These are phyloP conservation scores for Stephanodiscus minutulus DNA, from an alignment of 108 stramenopile genomes.

Conservation along the genomic window DNA sequence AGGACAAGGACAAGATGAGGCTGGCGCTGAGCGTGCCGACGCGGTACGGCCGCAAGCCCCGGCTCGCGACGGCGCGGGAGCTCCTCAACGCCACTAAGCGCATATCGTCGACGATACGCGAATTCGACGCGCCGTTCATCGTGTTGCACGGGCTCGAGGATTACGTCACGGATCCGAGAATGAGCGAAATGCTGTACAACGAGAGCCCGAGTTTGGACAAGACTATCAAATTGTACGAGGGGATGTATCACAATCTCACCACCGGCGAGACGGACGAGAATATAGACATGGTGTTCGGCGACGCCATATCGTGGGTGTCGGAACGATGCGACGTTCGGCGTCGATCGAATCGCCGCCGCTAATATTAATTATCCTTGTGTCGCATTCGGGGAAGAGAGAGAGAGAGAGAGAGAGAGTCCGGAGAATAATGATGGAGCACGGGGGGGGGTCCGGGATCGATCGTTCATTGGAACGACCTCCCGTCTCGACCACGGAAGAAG, in stretches of 20 bases:
- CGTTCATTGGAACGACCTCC: too few relatives aligned
- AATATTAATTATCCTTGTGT: too few relatives aligned
- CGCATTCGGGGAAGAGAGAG: too few relatives aligned
- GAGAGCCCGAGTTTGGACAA: constrained; percentile 65
- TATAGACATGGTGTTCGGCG: constrained; percentile 43
- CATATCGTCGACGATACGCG: constrained; percentile 45
- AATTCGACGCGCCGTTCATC: constrained; percentile 67
- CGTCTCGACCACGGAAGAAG: too few relatives aligned
- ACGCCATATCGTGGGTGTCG: constrained; percentile 43
- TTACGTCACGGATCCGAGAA: constrained; percentile 59
- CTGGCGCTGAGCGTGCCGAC: constrained; percentile 33
- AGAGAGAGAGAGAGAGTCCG: too few relatives aligned
- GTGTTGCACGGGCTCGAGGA: constrained; percentile 67
- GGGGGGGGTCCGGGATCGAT: too few relatives aligned
- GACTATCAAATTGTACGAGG: constrained; percentile 56
- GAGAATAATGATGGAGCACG: too few relatives aligned
- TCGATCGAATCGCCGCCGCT: too few relatives aligned
- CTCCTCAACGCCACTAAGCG: constrained; percentile 55
- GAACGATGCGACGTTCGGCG: too few relatives aligned
- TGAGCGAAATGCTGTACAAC: constrained; percentile 61
- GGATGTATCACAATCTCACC: constrained; percentile 48
- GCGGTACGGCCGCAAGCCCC: constrained; percentile 57
- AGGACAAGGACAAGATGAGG: constrained; percentile 51
- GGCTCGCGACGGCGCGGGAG: constrained; percentile 70
- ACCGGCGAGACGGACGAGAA: constrained; percentile 48